phyloP scores from a whole-genome alignment of 2,329 filamentous ascomycete species.

The Penicillium sp. region DNA sequence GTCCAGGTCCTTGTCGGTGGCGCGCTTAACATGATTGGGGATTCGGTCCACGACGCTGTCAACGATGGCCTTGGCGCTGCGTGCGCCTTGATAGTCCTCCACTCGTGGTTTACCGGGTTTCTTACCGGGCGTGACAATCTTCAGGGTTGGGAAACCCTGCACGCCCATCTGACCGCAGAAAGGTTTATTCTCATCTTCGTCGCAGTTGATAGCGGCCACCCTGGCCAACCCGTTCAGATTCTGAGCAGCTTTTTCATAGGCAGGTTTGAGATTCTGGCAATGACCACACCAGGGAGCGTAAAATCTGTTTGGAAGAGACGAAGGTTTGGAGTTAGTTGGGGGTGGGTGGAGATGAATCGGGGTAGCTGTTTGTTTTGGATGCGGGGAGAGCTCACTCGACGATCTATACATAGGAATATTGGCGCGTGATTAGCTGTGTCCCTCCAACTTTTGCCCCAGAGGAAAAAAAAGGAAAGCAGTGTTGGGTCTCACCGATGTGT shows the following conservation, averaged over 20 bases:
- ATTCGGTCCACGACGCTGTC: constrained; percentile 86
- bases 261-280: constrained; percentile 92
- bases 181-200: constrained; percentile 88
- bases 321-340: constrained; percentile 16
- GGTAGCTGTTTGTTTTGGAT: neutral
- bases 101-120: constrained; percentile 78
- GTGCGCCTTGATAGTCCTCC: constrained; percentile 86
- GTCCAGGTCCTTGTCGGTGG: constrained; percentile 79
- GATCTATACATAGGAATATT: constrained; percentile 47
- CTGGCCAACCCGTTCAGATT: constrained; percentile 90
- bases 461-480: neutral
- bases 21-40: constrained; percentile 83
- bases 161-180: constrained; percentile 86
- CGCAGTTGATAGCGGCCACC: constrained; percentile 92
- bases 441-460: no score
- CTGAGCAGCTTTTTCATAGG: constrained; percentile 91
- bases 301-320: constrained; percentile 66
- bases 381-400: constrained; percentile 52
- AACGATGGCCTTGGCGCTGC: constrained; percentile 83
- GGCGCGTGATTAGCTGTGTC: neutral
- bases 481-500: constrained; percentile 75
- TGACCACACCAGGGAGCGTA: constrained; percentile 98
- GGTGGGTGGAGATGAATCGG: neutral
- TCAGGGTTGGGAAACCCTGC: constrained; percentile 92
- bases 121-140: constrained; percentile 85